phyloP scores from a whole-genome alignment of 331 rosid genomes.

The Telfairia occidentalis region DNA sequence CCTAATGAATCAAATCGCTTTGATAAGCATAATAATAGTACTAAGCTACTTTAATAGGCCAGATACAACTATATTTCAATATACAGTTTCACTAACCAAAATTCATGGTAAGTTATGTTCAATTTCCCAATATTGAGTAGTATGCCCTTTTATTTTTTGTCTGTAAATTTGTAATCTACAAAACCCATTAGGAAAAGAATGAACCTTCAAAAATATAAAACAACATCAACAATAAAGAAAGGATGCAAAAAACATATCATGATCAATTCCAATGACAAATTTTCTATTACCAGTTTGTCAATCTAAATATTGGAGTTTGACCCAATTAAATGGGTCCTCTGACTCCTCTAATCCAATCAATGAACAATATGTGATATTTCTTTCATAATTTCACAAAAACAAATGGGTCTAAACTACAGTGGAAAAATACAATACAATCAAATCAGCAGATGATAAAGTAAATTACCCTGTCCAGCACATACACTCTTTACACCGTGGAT shows the following conservation, averaged over 20 bases:
- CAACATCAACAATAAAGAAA: not conserved
- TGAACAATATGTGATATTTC: not conserved
- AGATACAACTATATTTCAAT: too few relatives aligned
- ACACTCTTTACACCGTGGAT: conserved; percentile 85
- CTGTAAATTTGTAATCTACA: not conserved
- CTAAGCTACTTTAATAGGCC: too few relatives aligned
- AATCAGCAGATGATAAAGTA: not conserved
- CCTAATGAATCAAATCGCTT: too few relatives aligned
- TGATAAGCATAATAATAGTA: too few relatives aligned
- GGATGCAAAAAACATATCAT: not conserved
- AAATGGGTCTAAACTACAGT: not conserved
- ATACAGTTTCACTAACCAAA: too few relatives aligned
- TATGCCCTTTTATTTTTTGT: not conserved
- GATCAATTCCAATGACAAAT: not conserved
- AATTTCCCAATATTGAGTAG: not conserved
- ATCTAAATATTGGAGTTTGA: not conserved
- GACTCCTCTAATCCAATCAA: not conserved
- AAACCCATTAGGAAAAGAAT: not conserved
- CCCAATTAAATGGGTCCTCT: not conserved
- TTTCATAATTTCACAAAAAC: not conserved
- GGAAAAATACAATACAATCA: not conserved
- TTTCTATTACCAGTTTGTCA: not conserved
- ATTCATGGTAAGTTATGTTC: not conserved
- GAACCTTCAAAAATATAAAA: not conserved
- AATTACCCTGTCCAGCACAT: conserved; percentile 67